phyloP scores from a whole-genome alignment of 1,139 yeast genomes.

The Yamadazyma epiphylla region DNA sequence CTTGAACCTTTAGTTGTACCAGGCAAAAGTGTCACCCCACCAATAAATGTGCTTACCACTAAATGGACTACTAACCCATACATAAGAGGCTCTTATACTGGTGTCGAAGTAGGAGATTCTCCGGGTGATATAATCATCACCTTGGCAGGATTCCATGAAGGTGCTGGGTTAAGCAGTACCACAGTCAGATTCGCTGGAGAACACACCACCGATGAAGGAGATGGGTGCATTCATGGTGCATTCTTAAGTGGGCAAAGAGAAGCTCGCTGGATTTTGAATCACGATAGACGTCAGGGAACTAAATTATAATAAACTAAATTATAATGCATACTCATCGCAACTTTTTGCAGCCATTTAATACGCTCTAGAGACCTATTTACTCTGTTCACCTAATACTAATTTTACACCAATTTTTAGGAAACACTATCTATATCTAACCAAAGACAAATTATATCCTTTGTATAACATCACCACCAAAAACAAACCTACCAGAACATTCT shows the following conservation, averaged over 20 bases:
- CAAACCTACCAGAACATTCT: too few relatives aligned
- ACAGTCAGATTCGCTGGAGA: constrained; percentile 80
- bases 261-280: constrained; percentile 46
- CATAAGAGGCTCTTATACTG: constrained; percentile 73
- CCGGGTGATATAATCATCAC: constrained; percentile 56
- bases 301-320: too few relatives aligned
- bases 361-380: too few relatives aligned
- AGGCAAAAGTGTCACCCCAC: constrained; percentile 29
- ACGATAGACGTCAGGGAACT: too few relatives aligned
- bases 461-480: too few relatives aligned
- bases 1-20: constrained; percentile 19
- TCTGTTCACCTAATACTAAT: too few relatives aligned
- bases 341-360: too few relatives aligned
- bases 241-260: constrained; percentile 71
- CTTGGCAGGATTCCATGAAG: constrained; percentile 47
- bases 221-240: constrained; percentile 84
- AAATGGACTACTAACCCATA: constrained; percentile 71
- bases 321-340: too few relatives aligned
- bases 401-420: too few relatives aligned
- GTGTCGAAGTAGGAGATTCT: constrained; percentile 63
- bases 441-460: too few relatives aligned
- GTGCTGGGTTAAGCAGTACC: constrained; percentile 40
- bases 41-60: constrained; percentile 52
- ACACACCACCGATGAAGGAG: constrained; percentile 71
- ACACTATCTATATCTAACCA: too few relatives aligned